Conservation (phyloP, 129 eudicot species). For the Logfia minima region DNA sequence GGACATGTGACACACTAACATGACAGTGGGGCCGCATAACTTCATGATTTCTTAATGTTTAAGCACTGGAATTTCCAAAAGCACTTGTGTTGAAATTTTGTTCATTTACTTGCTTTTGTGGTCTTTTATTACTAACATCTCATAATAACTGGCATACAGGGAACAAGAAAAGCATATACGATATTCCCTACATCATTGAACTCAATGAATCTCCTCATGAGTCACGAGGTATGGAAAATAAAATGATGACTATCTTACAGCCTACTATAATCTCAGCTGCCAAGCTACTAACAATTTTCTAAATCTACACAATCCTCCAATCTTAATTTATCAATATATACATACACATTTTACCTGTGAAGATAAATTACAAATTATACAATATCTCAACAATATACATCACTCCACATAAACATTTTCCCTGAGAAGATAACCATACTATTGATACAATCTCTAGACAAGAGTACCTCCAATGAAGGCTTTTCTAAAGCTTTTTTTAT, state of each 20-base stretch:
- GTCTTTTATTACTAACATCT: not conserved
- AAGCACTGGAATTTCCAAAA: slow-evolving; percentile 3
- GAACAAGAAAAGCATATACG: slow-evolving; percentile 3
- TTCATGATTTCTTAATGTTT: not conserved
- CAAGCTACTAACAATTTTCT: slow-evolving; percentile 1
- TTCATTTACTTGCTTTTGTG: slow-evolving; percentile 1
- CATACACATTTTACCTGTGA: not conserved
- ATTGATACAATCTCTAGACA: no score
- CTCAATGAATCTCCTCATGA: not conserved
- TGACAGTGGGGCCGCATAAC: slow-evolving; percentile 11
- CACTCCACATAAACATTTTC: slow-evolving; percentile 22
- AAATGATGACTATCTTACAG: slow-evolving; percentile 14
- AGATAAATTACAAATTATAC: not conserved
- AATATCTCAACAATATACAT: not conserved
- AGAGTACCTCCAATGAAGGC: not conserved
- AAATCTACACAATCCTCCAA: not conserved
- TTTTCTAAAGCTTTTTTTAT: no score
- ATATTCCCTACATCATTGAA: not conserved
- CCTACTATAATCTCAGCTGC: not conserved
- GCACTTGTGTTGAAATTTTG: not conserved
- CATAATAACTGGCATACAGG: slow-evolving; percentile 17
- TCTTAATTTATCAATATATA: slow-evolving; percentile 2
- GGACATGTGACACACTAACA: not conserved
- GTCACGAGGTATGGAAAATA: not conserved
- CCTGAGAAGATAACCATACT: slow-evolving; percentile 67